Percentiles rank a stretch among this genome's conserved stretches.
Evolutionary conservation across 2,329 filamentous ascomycete species (phyloP).

Genomic region (Beauveria sp.): DNA sequence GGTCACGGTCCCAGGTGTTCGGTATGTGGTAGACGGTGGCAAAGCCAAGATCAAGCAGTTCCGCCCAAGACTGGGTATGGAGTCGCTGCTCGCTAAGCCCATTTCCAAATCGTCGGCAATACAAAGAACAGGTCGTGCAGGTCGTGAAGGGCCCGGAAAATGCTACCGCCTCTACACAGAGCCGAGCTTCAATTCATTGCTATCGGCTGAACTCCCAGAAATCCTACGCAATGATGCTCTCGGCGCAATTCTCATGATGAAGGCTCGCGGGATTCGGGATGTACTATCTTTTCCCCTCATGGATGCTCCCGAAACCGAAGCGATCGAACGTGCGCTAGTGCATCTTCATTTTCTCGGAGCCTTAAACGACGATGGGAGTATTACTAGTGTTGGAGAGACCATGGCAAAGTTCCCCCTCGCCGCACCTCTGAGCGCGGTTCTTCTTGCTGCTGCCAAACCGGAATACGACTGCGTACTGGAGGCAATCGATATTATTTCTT

Average conservation of each 20-base stretch:
- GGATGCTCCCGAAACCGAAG: constrained; percentile 68
- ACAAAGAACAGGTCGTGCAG: constrained; percentile 84
- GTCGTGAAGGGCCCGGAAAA: constrained; percentile 83
- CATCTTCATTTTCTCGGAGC: constrained; percentile 75
- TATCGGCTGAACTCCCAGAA: constrained; percentile 74
- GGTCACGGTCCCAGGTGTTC: constrained; percentile 87
- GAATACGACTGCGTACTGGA: constrained; percentile 69
- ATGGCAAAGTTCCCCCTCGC: constrained; percentile 81
- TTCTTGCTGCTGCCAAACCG: constrained; percentile 68
- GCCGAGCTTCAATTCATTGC: constrained; percentile 59
- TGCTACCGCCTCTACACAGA: constrained; percentile 88
- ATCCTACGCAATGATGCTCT: constrained; percentile 86
- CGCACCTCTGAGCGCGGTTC: constrained; percentile 70
- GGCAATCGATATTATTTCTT: constrained; percentile 73
- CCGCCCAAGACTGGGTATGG: constrained; percentile 73
- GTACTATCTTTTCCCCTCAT: constrained; percentile 78
- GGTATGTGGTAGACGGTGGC: constrained; percentile 85
- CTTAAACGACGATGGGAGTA: constrained; percentile 60
- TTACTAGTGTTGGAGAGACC: constrained; percentile 65
- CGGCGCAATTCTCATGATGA: constrained; percentile 84
- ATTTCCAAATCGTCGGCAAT: constrained; percentile 92
- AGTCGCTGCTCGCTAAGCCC: constrained; percentile 81
- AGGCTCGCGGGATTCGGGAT: constrained; percentile 78
- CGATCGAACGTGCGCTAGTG: constrained; percentile 73
- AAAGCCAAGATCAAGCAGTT: constrained; percentile 95